Evolutionary conservation across 805 yeast genomes (phyloP), one percentile per base, ranked within the genome.

Genomic region (Lipomyces yamadae): DNA sequence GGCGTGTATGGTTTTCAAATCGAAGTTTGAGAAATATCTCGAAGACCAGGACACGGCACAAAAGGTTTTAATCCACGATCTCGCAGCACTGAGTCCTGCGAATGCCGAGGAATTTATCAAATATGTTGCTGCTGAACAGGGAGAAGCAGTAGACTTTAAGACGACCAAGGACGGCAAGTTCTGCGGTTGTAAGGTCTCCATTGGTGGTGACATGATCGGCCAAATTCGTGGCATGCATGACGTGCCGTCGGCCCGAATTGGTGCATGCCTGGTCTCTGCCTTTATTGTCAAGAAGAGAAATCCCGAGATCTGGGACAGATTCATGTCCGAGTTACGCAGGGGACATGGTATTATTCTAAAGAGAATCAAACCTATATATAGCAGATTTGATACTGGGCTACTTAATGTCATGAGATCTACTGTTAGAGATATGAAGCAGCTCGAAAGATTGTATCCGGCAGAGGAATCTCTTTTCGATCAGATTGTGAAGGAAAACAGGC

Each of bases 261-360:
- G 64, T 2, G 64, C 70, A 1, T 65, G 33, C 32, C 32, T 68
- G 37, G 58, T 68, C 18, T 56, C 70, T 24, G 71, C 67, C 4
- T 59, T 48, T 42, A 62, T 65, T 11, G 58, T 67, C 54, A 64
- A 58, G 50, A 54, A 54, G 48, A 60, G 63, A 35, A 61, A 57
- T 15, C 64, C 65, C 7, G 61, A 53, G 8, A 34, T 62, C 7
- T 65, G 70, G 70, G 35, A 52, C 13, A 35, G 13, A 33, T 68
- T 68, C 53, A 15, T 66, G 33, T 35, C 7, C 1, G 58, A 45
- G 3, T 50, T 62, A 13, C 29, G 61, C 32, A 32, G 53, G n/a
- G 64, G 64, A 7, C 59, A 62, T 35, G 71, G 71, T 24, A 29
- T 18, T 10, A 32, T 64, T 8, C 32, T 67, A 35, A 42, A 56